Evolutionary conservation across 768 basidiomycete species (phyloP).

Genomic region (Tricholoma sp.): DNA sequence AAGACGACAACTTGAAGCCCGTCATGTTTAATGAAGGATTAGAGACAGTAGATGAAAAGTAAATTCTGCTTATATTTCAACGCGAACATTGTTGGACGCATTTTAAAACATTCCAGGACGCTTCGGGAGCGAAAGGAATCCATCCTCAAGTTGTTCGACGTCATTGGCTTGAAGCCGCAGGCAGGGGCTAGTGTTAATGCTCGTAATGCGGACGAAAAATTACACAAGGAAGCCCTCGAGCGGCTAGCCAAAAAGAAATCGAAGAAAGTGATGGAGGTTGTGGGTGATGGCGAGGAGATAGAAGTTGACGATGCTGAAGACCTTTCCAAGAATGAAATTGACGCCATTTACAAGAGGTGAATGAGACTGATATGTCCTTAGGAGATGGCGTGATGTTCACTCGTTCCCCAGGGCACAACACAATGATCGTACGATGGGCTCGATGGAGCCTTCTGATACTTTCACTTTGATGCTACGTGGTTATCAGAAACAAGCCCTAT

Average conservation of each 20-base stretch:
- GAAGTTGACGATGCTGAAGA: conserved; percentile 84
- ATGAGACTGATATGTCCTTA: conserved; percentile 6
- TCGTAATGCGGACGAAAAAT: conserved; percentile 27
- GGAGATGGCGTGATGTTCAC: neutral
- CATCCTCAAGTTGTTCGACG: conserved; percentile 67
- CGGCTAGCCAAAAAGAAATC: conserved; percentile 32
- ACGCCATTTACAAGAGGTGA: conserved; percentile 81
- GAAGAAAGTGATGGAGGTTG: conserved; percentile 58
- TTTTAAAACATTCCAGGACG: conserved; percentile 23
- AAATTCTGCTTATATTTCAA: neutral
- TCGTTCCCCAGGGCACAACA: conserved; percentile 63
- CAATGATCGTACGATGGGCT: conserved; percentile 68
- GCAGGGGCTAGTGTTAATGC: conserved; percentile 34
- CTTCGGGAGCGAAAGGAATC: conserved; percentile 78
- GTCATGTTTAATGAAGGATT: conserved; percentile 66
- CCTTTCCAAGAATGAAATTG: conserved; percentile 73
- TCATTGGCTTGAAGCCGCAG: conserved; percentile 64
- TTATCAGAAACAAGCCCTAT: conserved; percentile 92
- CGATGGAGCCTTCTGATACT: conserved; percentile 75
- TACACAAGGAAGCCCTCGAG: conserved; percentile 37
- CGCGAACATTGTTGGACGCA: neutral
- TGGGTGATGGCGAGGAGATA: conserved; percentile 76
- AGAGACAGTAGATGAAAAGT: conserved; percentile 77
- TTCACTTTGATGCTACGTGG: conserved; percentile 74
- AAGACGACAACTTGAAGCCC: conserved; percentile 20